Base-by-base conservation (phyloP, 164 flowering plant genomes). In the Tetracentron sinense region DNA sequence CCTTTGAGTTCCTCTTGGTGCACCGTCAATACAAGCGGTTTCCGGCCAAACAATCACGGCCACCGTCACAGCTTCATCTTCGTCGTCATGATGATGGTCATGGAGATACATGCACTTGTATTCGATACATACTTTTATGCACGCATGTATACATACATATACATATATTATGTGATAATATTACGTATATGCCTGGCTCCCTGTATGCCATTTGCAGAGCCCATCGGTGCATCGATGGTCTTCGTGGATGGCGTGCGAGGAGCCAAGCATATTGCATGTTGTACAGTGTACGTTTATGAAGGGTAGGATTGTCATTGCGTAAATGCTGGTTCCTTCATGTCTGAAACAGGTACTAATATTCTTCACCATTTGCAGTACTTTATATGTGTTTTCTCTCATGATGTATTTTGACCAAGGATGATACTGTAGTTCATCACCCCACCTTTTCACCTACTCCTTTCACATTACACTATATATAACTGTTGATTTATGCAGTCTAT, bases 111-210 rank as follows among this genome's bases (percentile, higher is more conserved):
- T 38, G 44, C 44, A 38, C 38, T 4, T 33, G 38, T 8, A 33
- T 8, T 4, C 8, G 4, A 33, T 33, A 33, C 19, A 26, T 54
- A 29, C 20, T 4, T 54, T 0, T 8, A 27, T 28, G 57, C 57
- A 54, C 20, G 7, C 30, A 29, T 26, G 57, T 10, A 6, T 33
- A 33, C 38, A 4, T 33, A 33, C 4, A 4, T 33, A 33, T 8
- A 33, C n/a, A n/a, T n/a, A n/a, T n/a, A n/a, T n/a, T 33, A 8
- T 48, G 51, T 48, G 15, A 17, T 11, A 31, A 35, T 33, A 12
- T 27, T n/a, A 33, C 12, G 33, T 67, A 58, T 60, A 69, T 85
- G 90, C 93, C 90, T 87, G 93, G 93, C 90, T 87, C 93, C 93
- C 84, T 82, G 90, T 77, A 87, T 81, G 93, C 93, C 88, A 78